phyloP scores from a whole-genome alignment of 192 early-diverging fungal genomes.

The Dispira simplex region DNA sequence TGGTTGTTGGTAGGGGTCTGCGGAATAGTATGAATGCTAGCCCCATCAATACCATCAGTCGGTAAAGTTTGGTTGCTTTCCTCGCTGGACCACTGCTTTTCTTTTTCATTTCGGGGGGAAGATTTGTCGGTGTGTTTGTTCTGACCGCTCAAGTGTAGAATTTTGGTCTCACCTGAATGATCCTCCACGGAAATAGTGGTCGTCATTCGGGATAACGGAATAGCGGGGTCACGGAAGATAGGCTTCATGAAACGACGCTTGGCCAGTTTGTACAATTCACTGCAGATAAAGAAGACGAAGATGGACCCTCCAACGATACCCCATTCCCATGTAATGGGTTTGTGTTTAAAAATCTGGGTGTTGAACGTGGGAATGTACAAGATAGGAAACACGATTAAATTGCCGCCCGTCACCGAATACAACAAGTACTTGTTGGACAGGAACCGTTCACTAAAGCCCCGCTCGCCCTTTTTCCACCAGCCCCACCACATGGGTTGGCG shows the following conservation, averaged over 20 bases:
- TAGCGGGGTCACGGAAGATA: neutral
- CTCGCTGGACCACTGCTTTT: too few relatives aligned
- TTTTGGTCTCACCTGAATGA: neutral
- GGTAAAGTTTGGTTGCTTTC: too few relatives aligned
- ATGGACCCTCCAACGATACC: conserved; percentile 38
- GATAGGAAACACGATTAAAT: conserved; percentile 32
- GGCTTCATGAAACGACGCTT: conserved; percentile 20
- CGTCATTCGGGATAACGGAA: conserved; percentile 4
- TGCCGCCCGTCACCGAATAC: conserved; percentile 26
- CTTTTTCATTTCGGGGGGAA: too few relatives aligned
- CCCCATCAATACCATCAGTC: too few relatives aligned
- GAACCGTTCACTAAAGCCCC: conserved; percentile 16
- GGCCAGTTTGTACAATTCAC: conserved; percentile 50
- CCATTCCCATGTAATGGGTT: conserved; percentile 58
- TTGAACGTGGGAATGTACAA: conserved; percentile 55
- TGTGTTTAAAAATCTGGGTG: conserved; percentile 41
- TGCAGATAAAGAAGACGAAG: conserved; percentile 41
- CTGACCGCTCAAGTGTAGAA: neutral
- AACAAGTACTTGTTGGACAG: conserved; percentile 36
- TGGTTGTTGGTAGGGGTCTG: too few relatives aligned
- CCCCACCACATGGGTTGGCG: conserved; percentile 40
- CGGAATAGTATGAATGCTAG: too few relatives aligned
- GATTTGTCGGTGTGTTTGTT: neutral
- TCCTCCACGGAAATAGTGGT: conserved; percentile 1
- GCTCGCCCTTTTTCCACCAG: conserved; percentile 15